Base-by-base conservation (phyloP, 148 eudicot species). In the Fagopyrum esculentum region DNA sequence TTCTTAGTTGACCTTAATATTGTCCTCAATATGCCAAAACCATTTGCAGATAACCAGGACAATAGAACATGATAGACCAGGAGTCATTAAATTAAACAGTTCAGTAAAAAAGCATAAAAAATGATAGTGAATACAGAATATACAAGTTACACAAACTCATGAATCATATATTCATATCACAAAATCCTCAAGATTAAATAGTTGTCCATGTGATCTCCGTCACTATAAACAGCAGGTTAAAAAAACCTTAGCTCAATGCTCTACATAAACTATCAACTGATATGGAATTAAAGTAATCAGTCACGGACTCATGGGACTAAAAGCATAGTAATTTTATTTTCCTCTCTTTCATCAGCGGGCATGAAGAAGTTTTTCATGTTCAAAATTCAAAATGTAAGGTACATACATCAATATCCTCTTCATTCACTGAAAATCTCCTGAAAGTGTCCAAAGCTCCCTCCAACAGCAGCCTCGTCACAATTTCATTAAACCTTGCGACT, bases 371-470 rank as follows among this genome's bases (percentile, higher is more conserved):
- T 26, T 29, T 30, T 61, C 64, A 61, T 61, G 45, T 61, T 54
- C 59, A 55, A n/a, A 49, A 49, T 1, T 49, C 15, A 2, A 61
- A 78, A 45, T 30, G 63, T 55, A 55, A 75, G 69, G 43, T 44
- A 83, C 92, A 69, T 84, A 94, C 98, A 86, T 94, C 97, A 35
- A 94, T 83, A 77, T 94, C 97, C 82, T 87, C 89, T 73, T 94
- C 97, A 70, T 70, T 82, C 30, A 92, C 98, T 55, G 90, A 84
- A 79, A 90, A 91, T 75, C 78, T 92, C 80, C 77, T 87, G 81
- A 94, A 94, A 52, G 97, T 90, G 63, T 86, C 96, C 85, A 94
- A 79, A 73, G 98, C 98, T 77, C 98, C 98, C 83, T 91, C 96
- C 87, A 94, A 72, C 40, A 94, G 85, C n/a, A 80, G 88, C 85